Evolutionary conservation across 345 rosid species (phyloP), one percentile per base, ranked within the genome.

Genomic region (Arabidopsis suecica): DNA sequence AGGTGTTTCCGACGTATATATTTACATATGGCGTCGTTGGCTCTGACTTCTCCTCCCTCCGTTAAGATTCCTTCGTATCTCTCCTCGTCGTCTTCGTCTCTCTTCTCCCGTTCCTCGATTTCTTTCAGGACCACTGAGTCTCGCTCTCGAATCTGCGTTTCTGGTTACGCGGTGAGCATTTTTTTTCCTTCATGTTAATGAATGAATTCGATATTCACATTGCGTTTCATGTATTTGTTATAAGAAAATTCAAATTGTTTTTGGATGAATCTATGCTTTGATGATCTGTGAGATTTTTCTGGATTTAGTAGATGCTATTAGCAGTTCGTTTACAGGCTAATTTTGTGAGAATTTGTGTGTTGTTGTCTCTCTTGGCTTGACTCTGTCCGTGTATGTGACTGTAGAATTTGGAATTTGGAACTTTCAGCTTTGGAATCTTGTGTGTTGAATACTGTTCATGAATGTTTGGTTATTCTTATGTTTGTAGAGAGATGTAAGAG

Each of bases 1-100:
- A 62, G 69, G 69, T 63, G 57, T 58, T 64, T 25, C 42, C 28
- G 78, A 65, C 72, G 48, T 30, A 25, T 38, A 30, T 3, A 5
- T 53, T 18, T 33, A 49, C 16, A 71, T 10, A 86, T 86, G 91
- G 83, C 87, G 69, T 74, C 89, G 5, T 37, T 86, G 7, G 80
- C 83, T 41, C 18, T 83, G 59, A 82, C 78, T 9, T 74, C 86
- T 34, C 82, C 83, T 50, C 82, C 82, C 20, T 65, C 68, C 57
- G 64, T 65, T 57, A 71, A 77, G 58, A 45, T 79, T 57, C 74
- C 84, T 11, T 75, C 85, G 49, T 76, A 69, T 48, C 38, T 65
- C n/a, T 40, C 83, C 1, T 79, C 84, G 2, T 78, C 78, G 0
- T 81, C 83, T 32, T 81, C 79, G 3, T 74, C 83, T 62, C 25